Conservation (phyloP, 192 early-diverging fungal species). For the Backusella morwellensis region DNA sequence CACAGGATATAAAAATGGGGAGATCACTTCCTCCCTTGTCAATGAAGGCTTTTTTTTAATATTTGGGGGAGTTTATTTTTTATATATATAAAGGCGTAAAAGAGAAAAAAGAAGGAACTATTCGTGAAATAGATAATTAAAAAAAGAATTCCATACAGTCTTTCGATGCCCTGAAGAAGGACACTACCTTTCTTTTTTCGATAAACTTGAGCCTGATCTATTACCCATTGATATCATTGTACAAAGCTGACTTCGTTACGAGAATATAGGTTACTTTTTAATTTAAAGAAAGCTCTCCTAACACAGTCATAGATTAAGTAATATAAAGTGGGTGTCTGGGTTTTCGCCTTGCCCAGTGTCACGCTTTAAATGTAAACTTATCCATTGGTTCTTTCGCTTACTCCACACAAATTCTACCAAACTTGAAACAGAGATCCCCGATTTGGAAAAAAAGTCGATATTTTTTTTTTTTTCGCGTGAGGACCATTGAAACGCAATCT, state of each 20-base stretch:
- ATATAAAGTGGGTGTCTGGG: not conserved
- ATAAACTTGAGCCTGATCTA: not conserved
- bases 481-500: not conserved
- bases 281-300: not conserved
- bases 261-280: not conserved
- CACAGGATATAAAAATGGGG: not conserved
- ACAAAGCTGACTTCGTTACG: not conserved
- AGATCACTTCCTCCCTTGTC: not conserved
- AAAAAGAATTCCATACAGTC: not conserved
- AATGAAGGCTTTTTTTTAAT: not conserved
- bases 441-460: not conserved
- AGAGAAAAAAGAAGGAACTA: not conserved
- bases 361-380: not conserved
- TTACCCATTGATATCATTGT: not conserved
- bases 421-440: not conserved
- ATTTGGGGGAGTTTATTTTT: not conserved
- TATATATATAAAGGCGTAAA: not conserved
- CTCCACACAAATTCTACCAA: not conserved
- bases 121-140: not conserved
- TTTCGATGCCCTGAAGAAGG: not conserved
- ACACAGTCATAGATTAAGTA: not conserved
- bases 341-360: not conserved
- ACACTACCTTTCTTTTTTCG: not conserved
- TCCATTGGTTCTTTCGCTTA: not conserved
- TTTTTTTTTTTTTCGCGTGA: not conserved